These are phyloP conservation scores for Serpula lacrymans DNA, from an alignment of 768 basidiomycete species.

Conservation along the genomic window DNA sequence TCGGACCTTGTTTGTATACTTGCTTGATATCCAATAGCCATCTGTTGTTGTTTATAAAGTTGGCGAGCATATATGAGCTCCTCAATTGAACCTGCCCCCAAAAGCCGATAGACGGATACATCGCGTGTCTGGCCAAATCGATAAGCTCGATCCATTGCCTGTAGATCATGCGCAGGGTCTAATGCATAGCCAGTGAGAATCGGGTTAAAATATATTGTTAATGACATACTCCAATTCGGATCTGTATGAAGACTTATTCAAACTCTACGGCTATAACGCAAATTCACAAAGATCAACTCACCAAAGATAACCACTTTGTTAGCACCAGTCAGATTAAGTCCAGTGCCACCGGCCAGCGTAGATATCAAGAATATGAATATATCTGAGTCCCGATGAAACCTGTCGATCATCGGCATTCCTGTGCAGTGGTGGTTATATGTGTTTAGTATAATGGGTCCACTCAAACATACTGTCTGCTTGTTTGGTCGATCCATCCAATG, in stretches of 20 bases:
- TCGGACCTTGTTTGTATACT: constrained; percentile 77
- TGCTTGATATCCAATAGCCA: constrained; percentile 85
- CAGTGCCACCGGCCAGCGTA: constrained; percentile 88
- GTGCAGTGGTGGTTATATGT: too few species aligned
- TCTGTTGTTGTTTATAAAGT: constrained; percentile 91
- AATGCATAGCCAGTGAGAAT: constrained; percentile 1
- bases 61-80: constrained; percentile 88
- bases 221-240: constrained; percentile 87
- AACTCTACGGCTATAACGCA: too few species aligned
- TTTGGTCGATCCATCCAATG: constrained; percentile 76
- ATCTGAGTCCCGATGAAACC: constrained; percentile 71
- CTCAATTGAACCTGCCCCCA: constrained; percentile 85
- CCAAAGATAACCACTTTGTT: constrained; percentile 95
- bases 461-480: constrained; percentile 57
- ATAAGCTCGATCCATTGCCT: constrained; percentile 86
- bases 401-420: constrained; percentile 88
- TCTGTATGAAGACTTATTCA: constrained; percentile 39
- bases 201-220: neutral
- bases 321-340: constrained; percentile 85
- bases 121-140: constrained; percentile 86
- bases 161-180: constrained; percentile 96
- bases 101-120: constrained; percentile 77
- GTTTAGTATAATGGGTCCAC: neutral
- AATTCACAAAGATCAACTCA: constrained; percentile 26
- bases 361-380: constrained; percentile 86